These are phyloP conservation scores for Tinospora cordifolia DNA, from an alignment of 164 flowering plant genomes.

Conservation along the genomic window DNA sequence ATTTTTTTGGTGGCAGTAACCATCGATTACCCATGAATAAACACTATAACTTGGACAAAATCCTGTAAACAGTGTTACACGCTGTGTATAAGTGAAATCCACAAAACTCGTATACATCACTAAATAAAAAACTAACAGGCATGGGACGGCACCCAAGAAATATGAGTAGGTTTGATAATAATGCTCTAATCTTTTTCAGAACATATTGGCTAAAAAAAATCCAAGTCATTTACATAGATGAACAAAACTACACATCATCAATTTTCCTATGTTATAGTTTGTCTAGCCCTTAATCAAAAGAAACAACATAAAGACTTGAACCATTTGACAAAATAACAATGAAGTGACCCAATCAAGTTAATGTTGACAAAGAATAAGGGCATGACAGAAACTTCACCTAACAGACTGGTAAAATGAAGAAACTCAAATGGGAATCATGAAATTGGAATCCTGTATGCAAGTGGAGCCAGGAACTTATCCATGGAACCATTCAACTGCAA, in stretches of 20 bases:
- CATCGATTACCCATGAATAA: slow-evolving; percentile 81
- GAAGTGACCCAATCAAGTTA: no score
- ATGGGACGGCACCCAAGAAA: not conserved
- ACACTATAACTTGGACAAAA: slow-evolving; percentile 62
- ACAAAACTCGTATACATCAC: not conserved
- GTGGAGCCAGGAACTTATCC: no score
- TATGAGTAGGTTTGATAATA: not conserved
- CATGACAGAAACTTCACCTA: no score
- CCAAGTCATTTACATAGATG: not conserved
- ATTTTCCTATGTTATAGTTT: no score
- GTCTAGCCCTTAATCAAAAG: slow-evolving; percentile 13
- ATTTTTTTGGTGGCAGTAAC: slow-evolving; percentile 45
- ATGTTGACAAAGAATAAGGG: no score
- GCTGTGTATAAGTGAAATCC: not conserved
- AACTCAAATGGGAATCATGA: no score
- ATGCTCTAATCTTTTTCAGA: not conserved
- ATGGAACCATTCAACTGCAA: no score
- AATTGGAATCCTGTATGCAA: no score
- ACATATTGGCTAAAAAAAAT: not conserved
- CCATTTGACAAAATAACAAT: no score
- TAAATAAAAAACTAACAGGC: not conserved
- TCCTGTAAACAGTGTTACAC: slow-evolving; percentile 31
- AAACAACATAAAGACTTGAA: no score
- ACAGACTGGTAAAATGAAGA: no score
- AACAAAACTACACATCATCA: not conserved